Evolutionary conservation across 2,329 filamentous ascomycete genomes (phyloP), one percentile per base, ranked within the genome.

Genomic region (Rasamsonia emersonii): DNA sequence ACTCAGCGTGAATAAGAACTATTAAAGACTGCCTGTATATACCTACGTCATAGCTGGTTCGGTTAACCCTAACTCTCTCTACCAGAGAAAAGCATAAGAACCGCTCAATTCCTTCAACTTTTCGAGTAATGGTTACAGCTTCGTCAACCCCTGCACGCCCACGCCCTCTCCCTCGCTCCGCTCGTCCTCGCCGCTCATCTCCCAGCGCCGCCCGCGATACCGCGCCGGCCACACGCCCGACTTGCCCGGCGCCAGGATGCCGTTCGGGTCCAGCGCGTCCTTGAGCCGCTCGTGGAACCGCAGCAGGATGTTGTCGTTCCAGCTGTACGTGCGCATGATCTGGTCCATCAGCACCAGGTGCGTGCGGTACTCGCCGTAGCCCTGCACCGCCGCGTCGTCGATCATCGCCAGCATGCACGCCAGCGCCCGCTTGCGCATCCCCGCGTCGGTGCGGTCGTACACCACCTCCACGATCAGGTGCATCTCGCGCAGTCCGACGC

Each of bases 251-350:
- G 62, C 60, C 28, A 68, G 39, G 32, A 69, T 67, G 0, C 64
- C 64, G 37, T 65, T 67, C 1, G 65, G 64, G 49, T 68, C 64
- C 9, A 69, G 35, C 1, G 58, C 55, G 45, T 68, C 61, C 46
- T 68, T 69, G 35, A 69, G 56, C 23, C 42, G 50, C 43, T 67
- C 57, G 33, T 65, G 64, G 30, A 69, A 53, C 38, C 51, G 58
- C 51, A 61, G 54, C 41, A 60, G 43, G 3, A 60, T 61, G 35
- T 58, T 47, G 28, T 60, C 50, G 28, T 62, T 61, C 46, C 55
- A 67, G 21, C 49, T 55, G 38, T 67, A 68, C 1, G 62, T 65
- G 23, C 51, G 47, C 1, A 62, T 61, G 27, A 68, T 59, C 32
- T 39, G 28, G 14, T 39, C 37, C 37, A 39, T 36, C 16, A 36